Percentiles rank a stretch among this genome's conserved stretches.
Evolutionary conservation across 345 rosid species (phyloP).

Genomic region (Xanthoceras sorbifolium): DNA sequence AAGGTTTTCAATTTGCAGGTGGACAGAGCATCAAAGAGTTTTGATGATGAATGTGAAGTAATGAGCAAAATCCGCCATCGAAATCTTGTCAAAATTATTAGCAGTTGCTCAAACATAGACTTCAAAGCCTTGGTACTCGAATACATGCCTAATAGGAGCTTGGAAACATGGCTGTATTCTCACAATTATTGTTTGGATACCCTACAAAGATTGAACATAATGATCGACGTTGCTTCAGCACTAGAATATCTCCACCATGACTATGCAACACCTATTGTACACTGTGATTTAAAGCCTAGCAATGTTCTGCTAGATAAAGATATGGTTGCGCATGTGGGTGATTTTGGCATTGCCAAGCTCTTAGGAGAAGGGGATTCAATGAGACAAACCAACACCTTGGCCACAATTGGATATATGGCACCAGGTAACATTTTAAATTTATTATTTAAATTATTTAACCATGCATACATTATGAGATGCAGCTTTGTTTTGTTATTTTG

Average conservation of each 20-base stretch:
- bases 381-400: not conserved
- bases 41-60: constrained; percentile 11
- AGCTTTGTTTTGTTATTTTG: not conserved
- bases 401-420: constrained; percentile 7
- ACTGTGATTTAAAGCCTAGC: too few relatives aligned
- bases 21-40: not conserved
- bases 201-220: too few relatives aligned
- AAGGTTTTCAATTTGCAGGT: constrained; percentile 1
- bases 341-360: too few relatives aligned
- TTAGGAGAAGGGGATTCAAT: too few relatives aligned
- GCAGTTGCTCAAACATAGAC: not conserved
- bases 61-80: constrained; percentile 1
- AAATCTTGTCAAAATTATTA: constrained; percentile 3
- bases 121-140: not conserved
- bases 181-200: not conserved
- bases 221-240: too few relatives aligned
- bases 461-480: too few relatives aligned
- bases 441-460: not conserved
- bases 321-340: too few relatives aligned
- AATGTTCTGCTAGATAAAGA: too few relatives aligned
- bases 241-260: too few relatives aligned
- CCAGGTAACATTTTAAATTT: not conserved
- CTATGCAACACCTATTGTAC: too few relatives aligned
- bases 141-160: not conserved
- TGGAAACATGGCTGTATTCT: not conserved